A percentile compares a stretch with the other conserved stretches of the same genome.
phyloP scores from a whole-genome alignment of 1,139 yeast genomes.

The Zhuliangozyma blackwelliae region DNA sequence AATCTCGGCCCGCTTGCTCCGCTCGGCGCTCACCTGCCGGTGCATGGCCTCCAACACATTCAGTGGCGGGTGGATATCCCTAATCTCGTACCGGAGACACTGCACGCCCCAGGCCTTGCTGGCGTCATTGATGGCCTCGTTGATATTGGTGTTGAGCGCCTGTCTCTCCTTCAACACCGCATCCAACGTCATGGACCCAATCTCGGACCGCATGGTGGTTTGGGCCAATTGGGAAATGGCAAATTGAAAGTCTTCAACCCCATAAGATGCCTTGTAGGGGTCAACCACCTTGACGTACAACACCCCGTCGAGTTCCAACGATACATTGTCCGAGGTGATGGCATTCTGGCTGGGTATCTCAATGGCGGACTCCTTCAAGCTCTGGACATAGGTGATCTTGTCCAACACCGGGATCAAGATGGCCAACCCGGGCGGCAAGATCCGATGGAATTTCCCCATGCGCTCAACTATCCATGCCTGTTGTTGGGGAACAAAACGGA shows the following conservation, averaged over 20 bases:
- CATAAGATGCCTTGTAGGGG: slow-evolving; percentile 82
- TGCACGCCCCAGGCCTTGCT: slow-evolving; percentile 84
- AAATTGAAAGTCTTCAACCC: slow-evolving; percentile 84
- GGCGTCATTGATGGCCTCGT: slow-evolving; percentile 78
- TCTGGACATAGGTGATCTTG: slow-evolving; percentile 74
- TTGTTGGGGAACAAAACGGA: slow-evolving; percentile 84
- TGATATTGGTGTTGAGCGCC: slow-evolving; percentile 65
- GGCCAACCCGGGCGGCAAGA: slow-evolving; percentile 76
- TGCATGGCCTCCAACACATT: slow-evolving; percentile 91
- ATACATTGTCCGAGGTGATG: slow-evolving; percentile 81
- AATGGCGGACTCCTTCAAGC: slow-evolving; percentile 75
- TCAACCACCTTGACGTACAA: slow-evolving; percentile 73
- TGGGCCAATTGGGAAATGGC: slow-evolving; percentile 85
- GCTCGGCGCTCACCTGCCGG: slow-evolving; percentile 81
- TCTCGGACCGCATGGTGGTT: slow-evolving; percentile 87
- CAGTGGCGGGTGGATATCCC: slow-evolving; percentile 84
- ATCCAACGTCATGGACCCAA: slow-evolving; percentile 77
- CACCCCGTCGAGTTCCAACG: slow-evolving; percentile 81
- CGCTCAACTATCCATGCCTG: slow-evolving; percentile 90
- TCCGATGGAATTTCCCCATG: slow-evolving; percentile 80
- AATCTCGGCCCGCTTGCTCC: slow-evolving; percentile 83
- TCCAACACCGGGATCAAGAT: slow-evolving; percentile 69
- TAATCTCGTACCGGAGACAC: slow-evolving; percentile 80
- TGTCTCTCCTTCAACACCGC: slow-evolving; percentile 76
- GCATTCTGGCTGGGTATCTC: slow-evolving; percentile 85